Evolutionary conservation across 305 asterid species (phyloP).

Genomic region (Petunia hybrid): DNA sequence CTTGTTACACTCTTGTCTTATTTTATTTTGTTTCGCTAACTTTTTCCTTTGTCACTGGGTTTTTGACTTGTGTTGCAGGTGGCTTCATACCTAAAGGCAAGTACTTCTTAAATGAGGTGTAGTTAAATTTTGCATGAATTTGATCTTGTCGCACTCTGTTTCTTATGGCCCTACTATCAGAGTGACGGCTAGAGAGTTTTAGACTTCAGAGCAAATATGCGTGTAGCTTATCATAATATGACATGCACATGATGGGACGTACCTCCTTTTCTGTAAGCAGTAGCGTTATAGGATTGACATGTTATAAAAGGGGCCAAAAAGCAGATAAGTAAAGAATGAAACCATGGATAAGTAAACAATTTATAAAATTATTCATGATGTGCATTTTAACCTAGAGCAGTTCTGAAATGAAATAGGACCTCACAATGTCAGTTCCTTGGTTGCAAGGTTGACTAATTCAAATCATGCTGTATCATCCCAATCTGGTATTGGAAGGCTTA

Average conservation of each 20-base stretch:
- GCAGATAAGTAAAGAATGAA: not conserved
- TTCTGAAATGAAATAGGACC: not conserved
- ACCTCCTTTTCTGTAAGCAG: not conserved
- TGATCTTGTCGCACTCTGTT: slow-evolving; percentile 18
- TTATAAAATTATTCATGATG: slow-evolving; percentile 12
- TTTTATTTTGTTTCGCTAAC: slow-evolving; percentile 26
- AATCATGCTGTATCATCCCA: not conserved
- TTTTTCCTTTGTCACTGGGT: slow-evolving; percentile 37
- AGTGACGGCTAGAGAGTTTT: slow-evolving; percentile 18
- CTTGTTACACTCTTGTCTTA: not conserved
- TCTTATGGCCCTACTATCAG: slow-evolving; percentile 3
- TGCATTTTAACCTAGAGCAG: slow-evolving; percentile 1
- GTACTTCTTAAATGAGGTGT: slow-evolving; percentile 9
- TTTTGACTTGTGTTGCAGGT: slow-evolving; percentile 59
- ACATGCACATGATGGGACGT: slow-evolving; percentile 11
- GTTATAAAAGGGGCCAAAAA: slow-evolving; percentile 4
- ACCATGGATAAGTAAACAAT: slow-evolving; percentile 7
- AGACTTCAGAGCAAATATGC: not conserved
- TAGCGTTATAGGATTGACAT: slow-evolving; percentile 1
- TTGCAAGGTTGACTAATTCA: not conserved
- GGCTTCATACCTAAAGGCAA: slow-evolving; percentile 75
- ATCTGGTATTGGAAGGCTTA: not conserved
- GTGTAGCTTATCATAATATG: not conserved
- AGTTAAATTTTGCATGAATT: not conserved
- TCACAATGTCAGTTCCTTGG: not conserved